Percentiles rank a stretch among this genome's conserved stretches.
These are phyloP conservation scores for Geosmithia flava DNA, from an alignment of 2,329 filamentous ascomycete species.

Conservation along the genomic window DNA sequence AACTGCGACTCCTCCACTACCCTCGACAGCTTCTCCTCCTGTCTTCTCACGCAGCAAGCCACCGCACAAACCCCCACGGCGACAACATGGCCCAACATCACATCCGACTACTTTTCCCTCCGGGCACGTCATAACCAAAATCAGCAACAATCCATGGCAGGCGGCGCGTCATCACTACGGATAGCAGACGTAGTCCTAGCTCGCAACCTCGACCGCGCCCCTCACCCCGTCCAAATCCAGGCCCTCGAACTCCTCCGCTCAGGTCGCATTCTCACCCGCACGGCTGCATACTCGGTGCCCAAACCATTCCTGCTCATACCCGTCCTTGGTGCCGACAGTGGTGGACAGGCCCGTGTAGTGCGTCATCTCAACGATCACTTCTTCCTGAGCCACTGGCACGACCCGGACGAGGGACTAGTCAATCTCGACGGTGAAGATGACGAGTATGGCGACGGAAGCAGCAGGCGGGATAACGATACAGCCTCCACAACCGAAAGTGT, in stretches of 20 bases:
- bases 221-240: constrained; percentile 73
- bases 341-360: constrained; percentile 35
- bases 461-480: constrained; percentile 9
- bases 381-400: constrained; percentile 79
- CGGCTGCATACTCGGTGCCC: constrained; percentile 60
- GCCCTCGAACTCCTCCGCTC: constrained; percentile 66
- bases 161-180: constrained; percentile 8
- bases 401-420: constrained; percentile 56
- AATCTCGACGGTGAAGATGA: constrained; percentile 54
- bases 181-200: constrained; percentile 79
- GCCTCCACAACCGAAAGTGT: constrained; percentile 31
- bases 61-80: background rate
- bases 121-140: constrained; percentile 8
- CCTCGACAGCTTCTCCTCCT: constrained; percentile 67
- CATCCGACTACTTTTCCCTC: constrained; percentile 16
- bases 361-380: constrained; percentile 67
- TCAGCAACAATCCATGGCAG: constrained; percentile 10
- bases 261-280: constrained; percentile 64
- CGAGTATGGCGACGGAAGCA: constrained; percentile 10
- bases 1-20: constrained; percentile 63
- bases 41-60: constrained; percentile 40
- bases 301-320: constrained; percentile 72
- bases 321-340: constrained; percentile 41
- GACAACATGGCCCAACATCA: constrained; percentile 11
- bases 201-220: constrained; percentile 63